Base-by-base conservation (phyloP, 2,329 filamentous ascomycete genomes). In the Pseudogymnoascus pannorum region DNA sequence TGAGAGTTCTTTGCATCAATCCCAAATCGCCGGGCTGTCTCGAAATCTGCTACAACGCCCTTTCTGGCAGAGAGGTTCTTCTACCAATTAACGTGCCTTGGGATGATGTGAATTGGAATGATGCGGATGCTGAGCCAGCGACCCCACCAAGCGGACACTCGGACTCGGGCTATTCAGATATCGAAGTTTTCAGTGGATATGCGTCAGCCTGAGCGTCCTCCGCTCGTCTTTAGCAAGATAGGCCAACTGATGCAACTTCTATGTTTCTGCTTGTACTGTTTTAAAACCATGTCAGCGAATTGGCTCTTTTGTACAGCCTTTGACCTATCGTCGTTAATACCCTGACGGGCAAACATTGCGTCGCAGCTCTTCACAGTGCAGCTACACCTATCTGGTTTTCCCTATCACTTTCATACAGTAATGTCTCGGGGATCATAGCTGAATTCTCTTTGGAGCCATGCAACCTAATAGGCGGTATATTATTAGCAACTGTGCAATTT, bases 81-180 rank as follows among this genome's bases (percentile, higher is more conserved):
- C 24, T 44, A 18, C 18, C 20, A 8, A 36, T 14, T 36, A 22
- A 5, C 16, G 36, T 44, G 12, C 36, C 3, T 8, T 59, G 58
- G 58, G 36, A 38, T 16, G 58, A 59, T 26, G 9, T 59, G 18
- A 18, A 48, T 42, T 59, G 58, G 58, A n/a, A 36, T 59, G 58
- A 38, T 38, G 22, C 24, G 24, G 58, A 59, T 44, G 40, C 40
- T 44, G 40, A 44, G 12, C 40, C 40, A 44, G 40, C 40, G 2
- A 18, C 40, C 20, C 18, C 40, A 8, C 40, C 20, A 44, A 24
- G 20, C 40, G 40, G 24, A 22, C 40, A 44, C 5, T 44, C 40
- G 18, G 5, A 44, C 5, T 22, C 12, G 12, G 40, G 24, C 11
- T 9, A 24, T n/a, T 24, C 40, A n/a, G 20, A 44, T 20, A 24